These are phyloP conservation scores for Sungouiozyma ichnusensis DNA, from an alignment of 805 yeast genomes.

Conservation along the genomic window DNA sequence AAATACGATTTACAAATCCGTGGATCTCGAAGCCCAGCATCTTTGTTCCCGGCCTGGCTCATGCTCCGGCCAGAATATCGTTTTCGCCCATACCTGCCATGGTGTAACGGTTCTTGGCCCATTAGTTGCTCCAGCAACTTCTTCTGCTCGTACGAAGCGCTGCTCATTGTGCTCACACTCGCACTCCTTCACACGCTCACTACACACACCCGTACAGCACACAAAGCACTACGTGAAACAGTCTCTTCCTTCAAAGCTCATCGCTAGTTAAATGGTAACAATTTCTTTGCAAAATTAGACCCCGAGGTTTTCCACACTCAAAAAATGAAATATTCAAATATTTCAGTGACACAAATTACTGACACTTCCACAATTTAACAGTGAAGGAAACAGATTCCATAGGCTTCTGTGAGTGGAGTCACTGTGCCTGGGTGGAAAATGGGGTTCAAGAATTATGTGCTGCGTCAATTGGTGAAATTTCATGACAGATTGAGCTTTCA, in stretches of 20 bases:
- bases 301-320: background rate
- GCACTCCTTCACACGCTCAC: background rate
- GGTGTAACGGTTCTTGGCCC: conserved; percentile 26
- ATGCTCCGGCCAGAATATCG: background rate
- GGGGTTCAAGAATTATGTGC: background rate
- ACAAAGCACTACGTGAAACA: no score
- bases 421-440: no score
- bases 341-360: background rate
- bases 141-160: conserved; percentile 65
- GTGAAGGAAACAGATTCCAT: no score
- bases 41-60: conserved; percentile 1
- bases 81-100: background rate
- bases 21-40: conserved; percentile 37
- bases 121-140: conserved; percentile 68
- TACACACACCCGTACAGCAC: no score
- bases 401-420: no score
- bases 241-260: no score
- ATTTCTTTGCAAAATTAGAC: background rate
- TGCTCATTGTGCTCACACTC: conserved; percentile 15
- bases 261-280: background rate
- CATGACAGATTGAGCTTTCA: background rate
- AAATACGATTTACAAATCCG: conserved; percentile 70
- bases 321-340: background rate
- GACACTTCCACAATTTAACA: no score
- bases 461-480: background rate